Conservation (phyloP, 352 stramenopile genomes). For the Phytophthora cryptogea region DNA sequence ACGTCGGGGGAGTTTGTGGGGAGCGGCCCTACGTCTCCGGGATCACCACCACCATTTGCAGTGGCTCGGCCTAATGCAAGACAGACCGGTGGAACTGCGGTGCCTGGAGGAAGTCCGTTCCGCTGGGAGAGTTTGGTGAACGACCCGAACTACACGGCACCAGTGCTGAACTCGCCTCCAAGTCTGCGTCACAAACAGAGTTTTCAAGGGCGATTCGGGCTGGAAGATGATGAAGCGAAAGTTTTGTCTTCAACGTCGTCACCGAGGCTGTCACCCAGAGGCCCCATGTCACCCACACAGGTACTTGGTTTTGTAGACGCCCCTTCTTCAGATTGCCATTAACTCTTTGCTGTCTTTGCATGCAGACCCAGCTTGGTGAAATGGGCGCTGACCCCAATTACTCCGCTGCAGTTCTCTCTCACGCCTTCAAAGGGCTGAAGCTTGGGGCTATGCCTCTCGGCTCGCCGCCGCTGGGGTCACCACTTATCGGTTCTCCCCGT, state of each 20-base stretch:
- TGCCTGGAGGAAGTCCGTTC: slow-evolving; percentile 50
- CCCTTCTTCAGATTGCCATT: slow-evolving; percentile 2
- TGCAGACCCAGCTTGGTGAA: slow-evolving; percentile 23
- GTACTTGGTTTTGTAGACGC: slow-evolving; percentile 8
- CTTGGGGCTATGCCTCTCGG: slow-evolving; percentile 34
- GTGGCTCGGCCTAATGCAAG: slow-evolving; percentile 28
- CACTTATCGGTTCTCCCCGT: slow-evolving; percentile 52
- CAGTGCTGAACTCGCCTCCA: slow-evolving; percentile 57
- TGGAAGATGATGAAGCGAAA: slow-evolving; percentile 51
- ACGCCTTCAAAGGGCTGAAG: slow-evolving; percentile 69
- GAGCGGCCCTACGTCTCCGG: slow-evolving; percentile 44
- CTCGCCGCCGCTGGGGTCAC: slow-evolving; percentile 41
- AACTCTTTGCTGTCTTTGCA: slow-evolving; percentile 5
- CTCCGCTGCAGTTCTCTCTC: slow-evolving; percentile 57
- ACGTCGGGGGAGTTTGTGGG: slow-evolving; percentile 55
- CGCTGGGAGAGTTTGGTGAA: slow-evolving; percentile 70
- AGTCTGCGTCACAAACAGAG: slow-evolving; percentile 36
- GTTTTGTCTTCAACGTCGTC: slow-evolving; percentile 24
- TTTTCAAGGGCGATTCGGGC: slow-evolving; percentile 37
- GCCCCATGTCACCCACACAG: slow-evolving; percentile 44
- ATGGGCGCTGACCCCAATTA: slow-evolving; percentile 45
- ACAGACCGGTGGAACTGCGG: slow-evolving; percentile 12
- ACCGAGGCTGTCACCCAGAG: slow-evolving; percentile 33
- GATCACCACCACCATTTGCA: slow-evolving; percentile 76
- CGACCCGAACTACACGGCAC: slow-evolving; percentile 61